Evolutionary conservation across 805 yeast genomes (phyloP), one percentile per base, ranked within the genome.

Genomic region (Candida gorgasii): DNA sequence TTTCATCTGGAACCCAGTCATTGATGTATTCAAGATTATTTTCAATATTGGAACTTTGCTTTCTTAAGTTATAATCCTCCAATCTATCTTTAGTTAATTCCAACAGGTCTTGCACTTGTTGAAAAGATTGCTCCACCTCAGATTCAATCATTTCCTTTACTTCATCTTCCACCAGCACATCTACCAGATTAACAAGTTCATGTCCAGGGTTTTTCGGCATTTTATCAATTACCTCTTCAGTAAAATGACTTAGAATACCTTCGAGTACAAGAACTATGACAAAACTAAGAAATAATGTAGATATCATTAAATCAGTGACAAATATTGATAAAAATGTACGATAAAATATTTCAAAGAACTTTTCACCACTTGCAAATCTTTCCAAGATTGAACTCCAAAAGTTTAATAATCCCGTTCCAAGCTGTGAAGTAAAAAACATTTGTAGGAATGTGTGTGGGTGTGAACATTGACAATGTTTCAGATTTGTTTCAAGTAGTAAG

Each of bases 11-110:
- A 7, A 42, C 17, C 36, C 44, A 43, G 36, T 42, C 34, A 14
- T 42, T 44, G 20, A 42, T 31, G 28, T 40, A 43, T 26, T 46
- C 44, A 14, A 46, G 36, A 17, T 41, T 38, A 9, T 34, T 27
- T 3, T 29, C 37, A 12, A 45, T 16, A 24, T 45, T 41, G 13
- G 43, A 35, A 22, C 45, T 45, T 11, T 45, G 45, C 2, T n/a
- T 6, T 15, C 15, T 16, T 8, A 37, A 27, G 8, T 27, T 16
- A 16, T 24, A 34, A 20, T 34, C 28, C 3, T 20, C 12, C 14
- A 22, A 13, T 19, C 12, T 14, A 13, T 34, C 28, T 14, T 19
- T 22, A 4, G 28, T 11, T 8, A 34, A 20, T 34, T 34, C 37
- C 3, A 22, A 5, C 37, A 22, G 37, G 12, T 34, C 28, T 23